Percentiles rank a stretch among this genome's conserved stretches.
Evolutionary conservation across 2,329 filamentous ascomycete species (phyloP).

Genomic region (Fusarium pseudocircinatum): DNA sequence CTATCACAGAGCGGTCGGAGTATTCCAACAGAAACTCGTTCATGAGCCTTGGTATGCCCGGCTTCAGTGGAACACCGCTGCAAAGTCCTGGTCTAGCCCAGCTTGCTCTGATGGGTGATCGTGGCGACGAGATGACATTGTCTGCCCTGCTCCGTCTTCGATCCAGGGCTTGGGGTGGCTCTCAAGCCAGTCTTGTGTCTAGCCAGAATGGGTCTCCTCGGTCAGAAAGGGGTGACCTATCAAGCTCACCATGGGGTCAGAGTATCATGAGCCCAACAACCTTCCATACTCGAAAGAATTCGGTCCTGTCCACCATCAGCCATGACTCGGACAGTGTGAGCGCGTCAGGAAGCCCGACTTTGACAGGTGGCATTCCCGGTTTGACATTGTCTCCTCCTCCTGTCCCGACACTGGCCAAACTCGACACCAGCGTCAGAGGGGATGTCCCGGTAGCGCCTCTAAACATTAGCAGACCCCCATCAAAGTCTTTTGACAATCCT

Average conservation of each 20-base stretch:
- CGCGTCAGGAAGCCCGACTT: conserved; percentile 60
- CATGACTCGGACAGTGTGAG: conserved; percentile 60
- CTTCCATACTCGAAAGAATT: conserved; percentile 59
- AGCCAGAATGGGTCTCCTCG: conserved; percentile 62
- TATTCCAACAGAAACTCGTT: conserved; percentile 95
- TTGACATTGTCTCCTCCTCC: conserved; percentile 42
- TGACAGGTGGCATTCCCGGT: conserved; percentile 54
- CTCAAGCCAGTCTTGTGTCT: conserved; percentile 75
- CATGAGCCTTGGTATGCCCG: conserved; percentile 70
- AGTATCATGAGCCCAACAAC: conserved; percentile 36
- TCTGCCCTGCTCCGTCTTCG: conserved; percentile 77
- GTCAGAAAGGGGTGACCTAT: conserved; percentile 60
- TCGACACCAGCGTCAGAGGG: conserved; percentile 18
- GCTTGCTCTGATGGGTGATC: conserved; percentile 71
- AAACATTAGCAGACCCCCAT: conserved; percentile 11
- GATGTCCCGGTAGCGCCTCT: conserved; percentile 17
- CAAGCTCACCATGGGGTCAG: conserved; percentile 53
- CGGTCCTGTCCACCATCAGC: conserved; percentile 59
- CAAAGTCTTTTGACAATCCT: conserved; percentile 17
- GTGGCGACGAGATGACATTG: conserved; percentile 73
- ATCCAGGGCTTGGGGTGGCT: conserved; percentile 82
- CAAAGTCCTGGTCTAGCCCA: conserved; percentile 81
- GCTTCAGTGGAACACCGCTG: conserved; percentile 57
- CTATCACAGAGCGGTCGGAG: conserved; percentile 95
- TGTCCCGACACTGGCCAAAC: conserved; percentile 27